A percentile compares a stretch with the other conserved stretches of the same genome.
These are phyloP conservation scores for Cyberlindnera nakhonratchasimensis DNA, from an alignment of 805 yeast genomes.

Conservation along the genomic window DNA sequence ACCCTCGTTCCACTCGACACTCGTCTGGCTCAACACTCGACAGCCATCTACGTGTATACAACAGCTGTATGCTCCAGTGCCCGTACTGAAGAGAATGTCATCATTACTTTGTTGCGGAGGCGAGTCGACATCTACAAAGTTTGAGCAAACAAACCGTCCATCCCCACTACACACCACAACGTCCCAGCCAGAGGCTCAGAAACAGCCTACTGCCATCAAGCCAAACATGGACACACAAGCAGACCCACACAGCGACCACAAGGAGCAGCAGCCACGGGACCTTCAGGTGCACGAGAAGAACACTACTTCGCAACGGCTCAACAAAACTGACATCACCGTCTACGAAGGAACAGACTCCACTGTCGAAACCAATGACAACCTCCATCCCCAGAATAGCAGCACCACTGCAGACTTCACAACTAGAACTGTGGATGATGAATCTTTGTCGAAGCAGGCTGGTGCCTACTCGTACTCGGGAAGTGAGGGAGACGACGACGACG, in stretches of 20 bases:
- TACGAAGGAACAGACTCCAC: conserved; percentile 30
- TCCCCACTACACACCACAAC: neutral
- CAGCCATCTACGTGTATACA: too few species aligned
- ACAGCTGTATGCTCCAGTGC: conserved; percentile 1
- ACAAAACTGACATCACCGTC: conserved; percentile 27
- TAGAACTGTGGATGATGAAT: conserved; percentile 8
- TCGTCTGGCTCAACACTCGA: too few species aligned
- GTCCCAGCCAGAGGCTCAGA: neutral
- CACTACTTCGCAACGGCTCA: neutral
- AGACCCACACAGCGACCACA: neutral
- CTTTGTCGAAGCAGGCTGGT: conserved; percentile 1
- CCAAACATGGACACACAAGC: too few species aligned
- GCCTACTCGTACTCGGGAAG: conserved; percentile 12
- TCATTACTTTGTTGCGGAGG: conserved; percentile 5
- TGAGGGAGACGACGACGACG: conserved; percentile 21
- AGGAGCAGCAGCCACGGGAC: neutral
- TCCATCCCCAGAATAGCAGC: conserved; percentile 1
- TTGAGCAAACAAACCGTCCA: neutral
- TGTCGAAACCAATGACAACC: conserved; percentile 13
- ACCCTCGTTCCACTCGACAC: too few species aligned
- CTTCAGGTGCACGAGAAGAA: neutral
- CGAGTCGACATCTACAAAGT: conserved; percentile 4
- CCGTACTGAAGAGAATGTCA: conserved; percentile 1
- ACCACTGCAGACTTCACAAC: conserved; percentile 7
- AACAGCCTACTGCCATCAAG: conserved; percentile 3